Conservation (phyloP, 345 rosid species). For the Moringa oleifera region DNA sequence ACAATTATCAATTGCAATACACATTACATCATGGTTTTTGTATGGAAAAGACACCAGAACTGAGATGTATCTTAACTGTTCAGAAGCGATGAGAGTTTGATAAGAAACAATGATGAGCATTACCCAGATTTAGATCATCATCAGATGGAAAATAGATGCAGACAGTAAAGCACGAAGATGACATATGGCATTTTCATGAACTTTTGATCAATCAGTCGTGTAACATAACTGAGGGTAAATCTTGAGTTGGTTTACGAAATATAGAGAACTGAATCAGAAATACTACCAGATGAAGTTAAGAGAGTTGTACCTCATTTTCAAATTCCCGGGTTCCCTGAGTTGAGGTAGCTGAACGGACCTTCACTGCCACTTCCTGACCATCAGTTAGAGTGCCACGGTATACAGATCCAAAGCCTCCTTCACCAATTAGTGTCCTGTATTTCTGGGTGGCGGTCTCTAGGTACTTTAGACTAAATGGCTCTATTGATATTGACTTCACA, state of each 20-base stretch:
- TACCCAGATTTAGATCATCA: too few species aligned
- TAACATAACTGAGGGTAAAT: too few species aligned
- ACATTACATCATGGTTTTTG: too few species aligned
- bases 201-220: too few species aligned
- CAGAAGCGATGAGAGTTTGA: too few species aligned
- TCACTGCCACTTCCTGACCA: constrained; percentile 53
- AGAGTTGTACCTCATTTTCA: constrained; percentile 43
- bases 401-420: constrained; percentile 55
- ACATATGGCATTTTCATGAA: too few species aligned
- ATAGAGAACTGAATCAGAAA: not conserved
- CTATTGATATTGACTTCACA: constrained; percentile 39
- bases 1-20: constrained; percentile 1
- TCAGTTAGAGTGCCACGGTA: constrained; percentile 43
- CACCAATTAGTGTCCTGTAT: constrained; percentile 41
- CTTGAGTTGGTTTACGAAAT: not conserved
- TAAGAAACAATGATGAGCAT: too few species aligned
- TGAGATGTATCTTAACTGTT: too few species aligned
- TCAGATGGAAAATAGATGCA: too few species aligned
- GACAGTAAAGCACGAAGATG: too few species aligned
- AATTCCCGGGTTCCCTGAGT: constrained; percentile 54
- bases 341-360: constrained; percentile 54
- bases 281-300: not conserved
- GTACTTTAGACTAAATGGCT: constrained; percentile 33
- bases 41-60: too few species aligned
- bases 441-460: constrained; percentile 44